Evolutionary conservation across 2,329 filamentous ascomycete species (phyloP), one percentile per base, ranked within the genome.

Genomic region (Stromatinia cepivora): DNA sequence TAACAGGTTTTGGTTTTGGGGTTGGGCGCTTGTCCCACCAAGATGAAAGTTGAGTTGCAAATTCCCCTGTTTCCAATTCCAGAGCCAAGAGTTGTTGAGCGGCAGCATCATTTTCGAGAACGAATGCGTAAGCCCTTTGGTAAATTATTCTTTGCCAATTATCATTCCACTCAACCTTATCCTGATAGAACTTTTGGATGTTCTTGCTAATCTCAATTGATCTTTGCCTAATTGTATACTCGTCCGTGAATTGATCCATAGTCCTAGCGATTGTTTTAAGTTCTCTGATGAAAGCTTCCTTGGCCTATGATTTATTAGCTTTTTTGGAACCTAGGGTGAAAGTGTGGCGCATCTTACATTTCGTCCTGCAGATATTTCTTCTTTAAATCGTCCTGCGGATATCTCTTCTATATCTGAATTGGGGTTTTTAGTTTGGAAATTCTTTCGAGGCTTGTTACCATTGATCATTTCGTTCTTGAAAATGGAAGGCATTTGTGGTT

Each of bases 321-420:
- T 42, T 42, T 28, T 25, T 13, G 2, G 9, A 3, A 39, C 7
- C 3, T 52, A 13, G 17, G 8, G 10, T 39, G n/a, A 34, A 42
- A 28, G 11, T 62, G 31, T 50, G 22, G 39, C 39, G 4, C 39
- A 42, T 42, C 61, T 64, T 52, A 64, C 61, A 58, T 25, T 15
- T 15, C 3, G 0, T 13, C 34, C 54, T 58, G 54, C 22, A n/a
- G 54, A 25, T 39, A 58, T 13, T 39, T 25, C 22, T 39, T 57
- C 36, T 42, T 4, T 42, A 56, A 8, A 56, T 25, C 1, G 2
- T 17, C 46, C 61, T 63, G 61, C 13, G 34, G 61, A 52, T 36
- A 63, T 28, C n/a, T 52, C 31, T 42, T 64, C 46, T 39, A 53
- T 15, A 50, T 64, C 61, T 9, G 61, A 64, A 52, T 28, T 64